Conservation (phyloP, 2,329 filamentous ascomycete species). For the Beauveria varroae region DNA sequence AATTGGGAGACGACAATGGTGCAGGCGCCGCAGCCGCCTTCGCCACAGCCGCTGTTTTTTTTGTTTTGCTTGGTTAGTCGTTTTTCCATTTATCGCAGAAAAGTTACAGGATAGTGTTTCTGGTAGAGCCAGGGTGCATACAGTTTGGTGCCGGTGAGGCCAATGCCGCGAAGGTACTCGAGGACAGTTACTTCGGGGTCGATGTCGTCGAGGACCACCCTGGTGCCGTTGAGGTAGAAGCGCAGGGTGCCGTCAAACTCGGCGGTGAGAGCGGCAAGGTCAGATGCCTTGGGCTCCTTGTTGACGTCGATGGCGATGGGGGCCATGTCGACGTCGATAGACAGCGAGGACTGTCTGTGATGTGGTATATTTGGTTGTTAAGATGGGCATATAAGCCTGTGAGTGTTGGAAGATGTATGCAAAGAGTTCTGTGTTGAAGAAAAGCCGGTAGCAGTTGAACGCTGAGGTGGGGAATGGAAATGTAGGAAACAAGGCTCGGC, state of each 20-base stretch:
- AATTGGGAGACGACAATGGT: slow-evolving; percentile 91
- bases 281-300: slow-evolving; percentile 27
- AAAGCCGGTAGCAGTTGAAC: not conserved
- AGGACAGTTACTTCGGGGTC: slow-evolving; percentile 89
- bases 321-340: slow-evolving; percentile 35
- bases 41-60: slow-evolving; percentile 65
- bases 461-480: not conserved
- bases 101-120: no score
- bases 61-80: no score
- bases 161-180: slow-evolving; percentile 88
- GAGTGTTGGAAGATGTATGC: not conserved
- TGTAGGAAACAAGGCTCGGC: not conserved
- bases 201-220: slow-evolving; percentile 74
- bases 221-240: slow-evolving; percentile 94
- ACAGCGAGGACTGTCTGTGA: not conserved
- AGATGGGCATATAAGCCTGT: not conserved
- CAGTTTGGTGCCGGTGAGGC: slow-evolving; percentile 90
- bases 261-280: slow-evolving; percentile 51
- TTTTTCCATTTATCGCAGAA: no score
- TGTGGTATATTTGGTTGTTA: not conserved
- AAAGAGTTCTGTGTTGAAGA: not conserved
- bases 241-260: slow-evolving; percentile 78
- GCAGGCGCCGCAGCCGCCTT: slow-evolving; percentile 94
- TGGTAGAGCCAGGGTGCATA: slow-evolving; percentile 24
- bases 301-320: slow-evolving; percentile 47